Evolutionary conservation across 2,329 filamentous ascomycete genomes (phyloP).

Genomic region (Penicillium sp.): DNA sequence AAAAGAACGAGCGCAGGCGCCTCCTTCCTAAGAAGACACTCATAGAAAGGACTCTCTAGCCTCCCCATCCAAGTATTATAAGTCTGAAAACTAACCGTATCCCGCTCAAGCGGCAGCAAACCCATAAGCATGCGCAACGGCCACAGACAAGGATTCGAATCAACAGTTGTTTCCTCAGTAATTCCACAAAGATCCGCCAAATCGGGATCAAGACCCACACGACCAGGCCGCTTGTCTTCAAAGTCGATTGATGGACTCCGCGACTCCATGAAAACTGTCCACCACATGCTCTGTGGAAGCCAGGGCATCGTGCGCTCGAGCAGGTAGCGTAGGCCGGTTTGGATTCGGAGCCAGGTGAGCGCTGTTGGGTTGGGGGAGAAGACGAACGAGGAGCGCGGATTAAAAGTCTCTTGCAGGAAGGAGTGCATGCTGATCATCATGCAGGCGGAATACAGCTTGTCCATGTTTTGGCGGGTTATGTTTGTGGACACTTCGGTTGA

Average conservation of each 20-base stretch:
- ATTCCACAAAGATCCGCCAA: slow-evolving; percentile 40
- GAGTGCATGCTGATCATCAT: slow-evolving; percentile 39
- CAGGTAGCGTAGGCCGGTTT: slow-evolving; percentile 36
- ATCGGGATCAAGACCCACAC: slow-evolving; percentile 29
- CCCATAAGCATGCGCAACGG: slow-evolving; percentile 36
- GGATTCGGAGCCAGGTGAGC: slow-evolving; percentile 40
- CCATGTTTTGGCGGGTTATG: slow-evolving; percentile 36
- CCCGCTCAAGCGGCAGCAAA: slow-evolving; percentile 31
- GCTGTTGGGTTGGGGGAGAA: slow-evolving; percentile 33
- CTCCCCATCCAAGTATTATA: slow-evolving; percentile 39
- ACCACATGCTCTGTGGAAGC: slow-evolving; percentile 39
- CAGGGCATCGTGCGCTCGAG: slow-evolving; percentile 26
- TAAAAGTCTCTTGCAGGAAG: slow-evolving; percentile 33
- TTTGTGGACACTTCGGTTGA: slow-evolving; percentile 30
- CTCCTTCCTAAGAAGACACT: slow-evolving; percentile 32
- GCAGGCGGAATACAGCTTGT: slow-evolving; percentile 39
- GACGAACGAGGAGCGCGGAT: slow-evolving; percentile 36
- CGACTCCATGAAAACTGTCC: slow-evolving; percentile 30
- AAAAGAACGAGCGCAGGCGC: slow-evolving; percentile 35
- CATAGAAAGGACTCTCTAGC: slow-evolving; percentile 31
- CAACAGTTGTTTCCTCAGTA: slow-evolving; percentile 27
- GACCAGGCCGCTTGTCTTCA: slow-evolving; percentile 30
- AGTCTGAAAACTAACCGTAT: slow-evolving; percentile 22
- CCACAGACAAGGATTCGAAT: slow-evolving; percentile 39
- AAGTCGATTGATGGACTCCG: slow-evolving; percentile 24